Evolutionary conservation across 2,329 filamentous ascomycete species (phyloP).

Genomic region (Mycogone perniciosa): DNA sequence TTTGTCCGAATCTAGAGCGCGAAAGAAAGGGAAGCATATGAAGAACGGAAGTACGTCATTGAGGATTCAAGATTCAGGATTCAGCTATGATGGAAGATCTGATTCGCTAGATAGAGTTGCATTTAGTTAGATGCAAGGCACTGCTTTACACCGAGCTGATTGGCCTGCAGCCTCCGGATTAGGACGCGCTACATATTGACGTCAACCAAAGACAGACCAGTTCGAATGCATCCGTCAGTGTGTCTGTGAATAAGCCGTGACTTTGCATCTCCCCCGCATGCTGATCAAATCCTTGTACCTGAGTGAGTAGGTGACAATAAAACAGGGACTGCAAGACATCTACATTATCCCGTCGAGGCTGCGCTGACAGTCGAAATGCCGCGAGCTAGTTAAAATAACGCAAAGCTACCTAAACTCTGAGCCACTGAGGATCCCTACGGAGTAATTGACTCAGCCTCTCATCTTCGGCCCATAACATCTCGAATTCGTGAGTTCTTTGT

Average conservation of each 20-base stretch:
- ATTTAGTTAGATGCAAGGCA: not conserved
- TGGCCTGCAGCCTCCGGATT: not conserved
- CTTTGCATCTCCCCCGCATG: not conserved
- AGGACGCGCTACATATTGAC: not conserved
- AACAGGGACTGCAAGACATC: too few relatives aligned
- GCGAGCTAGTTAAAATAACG: constrained; percentile 5
- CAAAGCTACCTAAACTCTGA: constrained; percentile 1
- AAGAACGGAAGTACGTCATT: too few relatives aligned
- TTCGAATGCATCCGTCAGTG: not conserved
- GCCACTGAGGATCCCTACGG: not conserved
- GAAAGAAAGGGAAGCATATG: too few relatives aligned
- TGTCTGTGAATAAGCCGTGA: not conserved
- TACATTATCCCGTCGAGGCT: too few relatives aligned
- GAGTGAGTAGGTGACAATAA: too few relatives aligned
- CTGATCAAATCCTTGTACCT: not conserved
- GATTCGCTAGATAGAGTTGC: not conserved
- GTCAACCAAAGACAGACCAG: not conserved
- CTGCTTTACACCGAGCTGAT: not conserved
- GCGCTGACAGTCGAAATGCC: not conserved
- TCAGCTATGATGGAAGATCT: not conserved
- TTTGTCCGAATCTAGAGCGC: too few relatives aligned
- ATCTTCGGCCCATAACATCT: not conserved
- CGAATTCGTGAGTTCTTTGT: not conserved
- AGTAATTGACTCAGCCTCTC: constrained; percentile 6
- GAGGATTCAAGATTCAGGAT: not conserved